Evolutionary conservation across 345 rosid genomes (phyloP).

Genomic region (Psidium guajava): DNA sequence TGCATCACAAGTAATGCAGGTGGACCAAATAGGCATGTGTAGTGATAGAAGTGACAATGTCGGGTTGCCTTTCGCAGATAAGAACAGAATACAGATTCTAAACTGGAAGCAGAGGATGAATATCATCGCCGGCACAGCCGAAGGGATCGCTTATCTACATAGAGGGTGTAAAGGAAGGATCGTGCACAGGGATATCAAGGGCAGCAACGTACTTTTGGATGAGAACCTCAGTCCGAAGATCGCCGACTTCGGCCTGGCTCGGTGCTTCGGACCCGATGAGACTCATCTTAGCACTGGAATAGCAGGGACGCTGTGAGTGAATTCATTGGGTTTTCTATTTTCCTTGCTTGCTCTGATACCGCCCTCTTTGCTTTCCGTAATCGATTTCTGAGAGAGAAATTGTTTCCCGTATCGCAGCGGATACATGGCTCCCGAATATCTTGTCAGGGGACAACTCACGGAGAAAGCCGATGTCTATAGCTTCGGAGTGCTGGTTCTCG

Average conservation of each 20-base stretch:
- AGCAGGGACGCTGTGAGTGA: constrained; percentile 62
- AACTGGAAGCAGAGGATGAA: constrained; percentile 53
- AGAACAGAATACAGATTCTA: constrained; percentile 28
- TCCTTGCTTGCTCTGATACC: not conserved
- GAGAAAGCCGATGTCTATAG: constrained; percentile 77
- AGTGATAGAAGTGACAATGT: not conserved
- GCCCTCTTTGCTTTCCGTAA: not conserved
- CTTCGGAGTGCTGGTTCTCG: constrained; percentile 62
- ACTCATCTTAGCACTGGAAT: constrained; percentile 51
- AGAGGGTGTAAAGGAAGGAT: constrained; percentile 47
- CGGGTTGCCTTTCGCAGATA: constrained; percentile 16
- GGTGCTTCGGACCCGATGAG: constrained; percentile 31
- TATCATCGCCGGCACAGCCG: constrained; percentile 61
- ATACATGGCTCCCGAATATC: constrained; percentile 88
- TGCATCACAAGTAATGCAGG: not conserved
- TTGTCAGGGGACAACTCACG: constrained; percentile 54
- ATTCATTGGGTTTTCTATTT: not conserved
- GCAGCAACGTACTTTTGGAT: constrained; percentile 72
- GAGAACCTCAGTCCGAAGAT: constrained; percentile 55
- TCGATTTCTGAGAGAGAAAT: not conserved
- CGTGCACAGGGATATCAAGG: constrained; percentile 77
- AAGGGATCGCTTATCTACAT: constrained; percentile 71
- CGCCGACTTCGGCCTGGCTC: constrained; percentile 78
- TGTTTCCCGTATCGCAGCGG: constrained; percentile 27
- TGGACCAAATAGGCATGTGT: not conserved